A percentile compares a stretch with the other conserved stretches of the same genome.
These are phyloP conservation scores for Hypoxylon sp. DNA, from an alignment of 2,329 filamentous ascomycete genomes.

Conservation along the genomic window DNA sequence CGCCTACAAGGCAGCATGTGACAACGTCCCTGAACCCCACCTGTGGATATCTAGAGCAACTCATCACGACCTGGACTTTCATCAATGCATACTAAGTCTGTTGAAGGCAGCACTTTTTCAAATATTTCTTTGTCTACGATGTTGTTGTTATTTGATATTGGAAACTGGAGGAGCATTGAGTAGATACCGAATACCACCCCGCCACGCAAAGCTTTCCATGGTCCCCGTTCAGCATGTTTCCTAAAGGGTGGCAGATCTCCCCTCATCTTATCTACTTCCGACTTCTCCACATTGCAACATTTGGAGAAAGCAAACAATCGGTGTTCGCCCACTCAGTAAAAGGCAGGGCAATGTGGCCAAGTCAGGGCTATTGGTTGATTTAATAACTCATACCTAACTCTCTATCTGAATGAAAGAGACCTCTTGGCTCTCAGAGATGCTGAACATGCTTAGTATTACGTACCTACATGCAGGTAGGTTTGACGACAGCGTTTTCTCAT, in stretches of 20 bases:
- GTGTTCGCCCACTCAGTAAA: slow-evolving; percentile 17
- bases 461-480: neutral
- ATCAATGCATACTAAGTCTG: neutral
- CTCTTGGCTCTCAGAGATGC: slow-evolving; percentile 12
- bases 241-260: slow-evolving; percentile 16
- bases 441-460: slow-evolving; percentile 1
- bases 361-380: slow-evolving; percentile 20
- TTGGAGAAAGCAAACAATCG: slow-evolving; percentile 29
- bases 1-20: neutral
- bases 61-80: slow-evolving; percentile 11
- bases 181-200: slow-evolving; percentile 31
- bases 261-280: slow-evolving; percentile 23
- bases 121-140: neutral
- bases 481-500: neutral
- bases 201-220: slow-evolving; percentile 28
- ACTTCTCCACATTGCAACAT: slow-evolving; percentile 23
- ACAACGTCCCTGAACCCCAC: neutral
- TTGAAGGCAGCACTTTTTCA: neutral
- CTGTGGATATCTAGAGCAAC: neutral
- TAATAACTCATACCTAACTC: slow-evolving; percentile 15
- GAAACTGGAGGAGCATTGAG: neutral
- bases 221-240: slow-evolving; percentile 13
- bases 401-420: neutral
- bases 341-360: neutral
- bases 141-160: slow-evolving; percentile 5